Base-by-base conservation (phyloP, 345 rosid species). In the Schrenkiella parvula region DNA sequence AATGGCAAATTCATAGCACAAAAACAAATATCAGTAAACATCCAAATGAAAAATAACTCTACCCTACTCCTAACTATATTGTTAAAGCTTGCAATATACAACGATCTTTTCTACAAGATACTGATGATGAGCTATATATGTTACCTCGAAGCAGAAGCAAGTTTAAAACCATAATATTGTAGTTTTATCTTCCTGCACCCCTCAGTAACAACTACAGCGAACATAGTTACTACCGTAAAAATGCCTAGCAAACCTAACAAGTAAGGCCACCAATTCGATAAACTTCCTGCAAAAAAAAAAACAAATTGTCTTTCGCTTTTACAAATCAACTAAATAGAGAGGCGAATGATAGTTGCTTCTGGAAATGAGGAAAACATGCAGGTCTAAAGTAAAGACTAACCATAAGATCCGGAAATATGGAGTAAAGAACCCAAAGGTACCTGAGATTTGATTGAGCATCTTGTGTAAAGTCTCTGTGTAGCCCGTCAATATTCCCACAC, bases 101-200 rank as follows among this genome's bases (percentile, higher is more conserved):
- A 42, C 55, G 39, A 54, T 15, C 55, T 42, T 31, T 60, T 59
- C 15, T 6, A 3, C 41, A 61, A 26, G 4, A 63, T 42, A 61
- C 32, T 23, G 75, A 76, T 37, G 64, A 26, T 41, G 15, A 59
- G 8, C 59, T 34, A 31, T 31, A 53, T 29, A 43, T n/a, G n/a
- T 67, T 80, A 89, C 98, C 97, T 88, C 44, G 89, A 85, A 43
- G 93, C 79, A 55, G 97, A 93, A 58, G 98, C 98, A 55, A 91
- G 91, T 78, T 91, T 93, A 69, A 93, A 90, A 58, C 98, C 97
- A 81, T 93, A 91, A 61, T 89, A 93, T 76, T 88, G 97, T 75
- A 93, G 80, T 79, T 93, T 93, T 70, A 93, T 84, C 82, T 93
- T 93, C 85, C 98, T 84, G 88, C 95, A 91, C 72, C 98, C 97